Conservation (phyloP, 2,329 filamentous ascomycete genomes). For the Scleromitrula shiraiana region DNA sequence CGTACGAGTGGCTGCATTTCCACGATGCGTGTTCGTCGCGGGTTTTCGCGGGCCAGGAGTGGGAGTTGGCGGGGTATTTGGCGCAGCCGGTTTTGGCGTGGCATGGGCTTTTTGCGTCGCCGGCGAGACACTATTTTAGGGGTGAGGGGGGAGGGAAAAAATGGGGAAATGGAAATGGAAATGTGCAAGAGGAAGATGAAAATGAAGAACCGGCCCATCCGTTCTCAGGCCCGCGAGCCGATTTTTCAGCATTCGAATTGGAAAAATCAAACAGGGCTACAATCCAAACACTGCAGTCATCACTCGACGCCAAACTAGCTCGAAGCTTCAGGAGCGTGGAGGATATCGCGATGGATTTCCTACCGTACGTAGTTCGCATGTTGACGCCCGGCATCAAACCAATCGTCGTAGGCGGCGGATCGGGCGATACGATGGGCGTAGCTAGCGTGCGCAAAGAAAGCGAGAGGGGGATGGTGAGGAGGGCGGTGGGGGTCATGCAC, state of each 20-base stretch:
- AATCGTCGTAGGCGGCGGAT: constrained; percentile 71
- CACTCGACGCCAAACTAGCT: constrained; percentile 60
- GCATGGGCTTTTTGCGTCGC: constrained; percentile 81
- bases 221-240: constrained; percentile 74
- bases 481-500: constrained; percentile 75
- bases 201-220: constrained; percentile 51
- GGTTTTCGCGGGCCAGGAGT: constrained; percentile 79
- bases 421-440: constrained; percentile 54
- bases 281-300: constrained; percentile 67
- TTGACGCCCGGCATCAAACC: constrained; percentile 87
- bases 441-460: constrained; percentile 83
- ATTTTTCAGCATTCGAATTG: constrained; percentile 73
- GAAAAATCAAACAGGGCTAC: constrained; percentile 70
- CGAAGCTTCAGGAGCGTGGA: constrained; percentile 73
- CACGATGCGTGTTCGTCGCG: constrained; percentile 75
- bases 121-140: constrained; percentile 36
- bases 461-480: constrained; percentile 72
- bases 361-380: constrained; percentile 78
- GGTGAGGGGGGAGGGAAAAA: constrained; percentile 37
- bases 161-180: constrained; percentile 19
- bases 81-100: constrained; percentile 82
- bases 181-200: constrained; percentile 28
- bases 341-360: constrained; percentile 69
- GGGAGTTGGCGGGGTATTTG: constrained; percentile 84
- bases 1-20: constrained; percentile 92